Evolutionary conservation across 805 yeast species (phyloP).

Genomic region (Sugiyamaella americana): DNA sequence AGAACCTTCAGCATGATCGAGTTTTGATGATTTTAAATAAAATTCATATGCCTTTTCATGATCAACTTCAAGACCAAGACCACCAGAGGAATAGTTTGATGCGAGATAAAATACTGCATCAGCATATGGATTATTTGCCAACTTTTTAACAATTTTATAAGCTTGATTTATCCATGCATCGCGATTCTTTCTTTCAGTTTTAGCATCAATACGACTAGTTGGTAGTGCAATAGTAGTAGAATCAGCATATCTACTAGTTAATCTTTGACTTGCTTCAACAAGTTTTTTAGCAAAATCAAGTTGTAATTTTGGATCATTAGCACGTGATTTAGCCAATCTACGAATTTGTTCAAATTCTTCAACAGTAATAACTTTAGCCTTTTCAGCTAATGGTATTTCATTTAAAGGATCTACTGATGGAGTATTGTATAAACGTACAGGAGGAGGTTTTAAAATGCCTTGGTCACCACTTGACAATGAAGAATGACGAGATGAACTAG

Average conservation of each 20-base stretch:
- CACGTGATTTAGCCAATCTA: conserved; percentile 23
- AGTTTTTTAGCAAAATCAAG: conserved; percentile 57
- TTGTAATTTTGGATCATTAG: conserved; percentile 43
- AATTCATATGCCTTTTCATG: conserved; percentile 55
- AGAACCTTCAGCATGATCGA: conserved; percentile 53
- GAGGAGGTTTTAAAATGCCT: conserved; percentile 9
- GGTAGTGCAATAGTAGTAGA: conserved; percentile 35
- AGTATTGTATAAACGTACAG: conserved; percentile 10
- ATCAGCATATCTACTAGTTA: conserved; percentile 33
- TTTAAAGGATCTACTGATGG: conserved; percentile 10
- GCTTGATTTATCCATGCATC: conserved; percentile 53
- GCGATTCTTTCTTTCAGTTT: conserved; percentile 46
- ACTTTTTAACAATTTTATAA: conserved; percentile 51
- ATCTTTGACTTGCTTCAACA: conserved; percentile 39
- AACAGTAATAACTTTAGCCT: conserved; percentile 22
- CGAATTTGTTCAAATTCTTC: conserved; percentile 29
- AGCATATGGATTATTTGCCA: conserved; percentile 42
- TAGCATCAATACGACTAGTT: conserved; percentile 35
- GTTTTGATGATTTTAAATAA: conserved; percentile 53
- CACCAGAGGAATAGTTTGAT: conserved; percentile 49
- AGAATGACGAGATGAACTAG: neutral
- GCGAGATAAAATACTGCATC: conserved; percentile 58
- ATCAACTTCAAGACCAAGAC: conserved; percentile 47
- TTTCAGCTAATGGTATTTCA: conserved; percentile 7
- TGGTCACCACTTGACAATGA: conserved; percentile 1